These are phyloP conservation scores for Chenopodium formosanum DNA, from an alignment of 148 eudicot species.

Conservation along the genomic window DNA sequence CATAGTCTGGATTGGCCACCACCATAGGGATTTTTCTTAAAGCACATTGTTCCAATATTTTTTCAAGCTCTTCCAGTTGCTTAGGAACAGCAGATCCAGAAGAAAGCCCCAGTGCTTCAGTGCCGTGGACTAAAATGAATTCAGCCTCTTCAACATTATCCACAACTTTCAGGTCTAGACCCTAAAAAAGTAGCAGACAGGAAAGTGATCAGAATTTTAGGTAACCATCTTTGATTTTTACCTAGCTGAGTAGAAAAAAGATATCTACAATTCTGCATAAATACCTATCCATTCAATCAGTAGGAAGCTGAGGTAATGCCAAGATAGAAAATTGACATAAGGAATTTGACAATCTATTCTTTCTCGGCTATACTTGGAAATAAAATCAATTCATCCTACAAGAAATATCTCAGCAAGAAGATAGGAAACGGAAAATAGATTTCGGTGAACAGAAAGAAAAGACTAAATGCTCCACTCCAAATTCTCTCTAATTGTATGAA, in stretches of 20 bases:
- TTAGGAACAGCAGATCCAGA: constrained; percentile 64
- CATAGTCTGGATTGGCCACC: constrained; percentile 96
- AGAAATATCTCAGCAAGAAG: not conserved
- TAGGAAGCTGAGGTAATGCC: not conserved
- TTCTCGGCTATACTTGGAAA: not conserved
- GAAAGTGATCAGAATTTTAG: not conserved
- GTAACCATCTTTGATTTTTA: not conserved
- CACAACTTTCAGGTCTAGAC: constrained; percentile 77
- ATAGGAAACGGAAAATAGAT: not conserved
- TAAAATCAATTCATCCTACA: not conserved
- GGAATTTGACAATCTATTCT: not conserved
- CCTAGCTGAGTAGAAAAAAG: not conserved
- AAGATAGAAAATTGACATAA: not conserved
- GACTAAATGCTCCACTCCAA: not conserved
- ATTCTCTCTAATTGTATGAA: not conserved
- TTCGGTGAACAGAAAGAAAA: not conserved
- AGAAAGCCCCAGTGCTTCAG: constrained; percentile 84
- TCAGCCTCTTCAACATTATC: constrained; percentile 87
- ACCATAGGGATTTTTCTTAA: constrained; percentile 83
- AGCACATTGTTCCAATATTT: constrained; percentile 67
- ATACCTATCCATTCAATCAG: not conserved
- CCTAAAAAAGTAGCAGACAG: constrained; percentile 40
- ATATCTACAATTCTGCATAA: not conserved
- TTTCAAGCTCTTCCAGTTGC: constrained; percentile 68
- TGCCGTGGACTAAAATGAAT: constrained; percentile 87